Percentiles rank a stretch among this genome's conserved stretches.
phyloP scores from a whole-genome alignment of 2,329 filamentous ascomycete species.

The Sarocladium kiliense region DNA sequence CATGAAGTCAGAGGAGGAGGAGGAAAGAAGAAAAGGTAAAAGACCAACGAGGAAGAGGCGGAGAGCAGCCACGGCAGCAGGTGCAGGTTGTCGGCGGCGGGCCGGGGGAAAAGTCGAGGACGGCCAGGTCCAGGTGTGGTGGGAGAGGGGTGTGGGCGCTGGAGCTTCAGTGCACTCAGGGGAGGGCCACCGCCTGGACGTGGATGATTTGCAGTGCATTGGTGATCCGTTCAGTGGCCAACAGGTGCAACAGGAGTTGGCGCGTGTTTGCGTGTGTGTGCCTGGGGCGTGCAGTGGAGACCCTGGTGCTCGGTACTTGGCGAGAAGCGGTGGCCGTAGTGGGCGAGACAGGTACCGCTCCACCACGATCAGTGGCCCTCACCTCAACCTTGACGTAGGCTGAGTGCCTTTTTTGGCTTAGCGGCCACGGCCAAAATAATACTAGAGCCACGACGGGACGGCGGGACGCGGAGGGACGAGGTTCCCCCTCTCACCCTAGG shows the following conservation, averaged over 20 bases:
- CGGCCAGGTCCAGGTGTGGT: too few relatives aligned
- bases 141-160: neutral
- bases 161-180: neutral
- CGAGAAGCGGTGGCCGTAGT: neutral
- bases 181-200: neutral
- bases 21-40: neutral
- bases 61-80: neutral
- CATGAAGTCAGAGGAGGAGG: constrained; percentile 3
- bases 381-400: constrained; percentile 1
- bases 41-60: constrained; percentile 5
- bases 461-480: constrained; percentile 1
- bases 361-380: neutral
- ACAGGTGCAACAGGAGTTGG: neutral
- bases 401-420: neutral
- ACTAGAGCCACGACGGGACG: constrained; percentile 2
- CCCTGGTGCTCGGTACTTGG: constrained; percentile 1
- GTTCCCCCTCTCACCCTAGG: neutral
- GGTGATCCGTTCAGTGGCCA: neutral
- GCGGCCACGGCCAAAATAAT: neutral
- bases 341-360: neutral
- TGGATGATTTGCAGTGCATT: constrained; percentile 1
- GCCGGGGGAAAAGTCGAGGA: constrained; percentile 5
- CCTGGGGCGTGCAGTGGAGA: constrained; percentile 4
- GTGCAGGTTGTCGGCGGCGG: constrained; percentile 3
- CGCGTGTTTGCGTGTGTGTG: neutral